Conservation (phyloP, 768 basidiomycete species). For the Hemileccinum rubropunctum region DNA sequence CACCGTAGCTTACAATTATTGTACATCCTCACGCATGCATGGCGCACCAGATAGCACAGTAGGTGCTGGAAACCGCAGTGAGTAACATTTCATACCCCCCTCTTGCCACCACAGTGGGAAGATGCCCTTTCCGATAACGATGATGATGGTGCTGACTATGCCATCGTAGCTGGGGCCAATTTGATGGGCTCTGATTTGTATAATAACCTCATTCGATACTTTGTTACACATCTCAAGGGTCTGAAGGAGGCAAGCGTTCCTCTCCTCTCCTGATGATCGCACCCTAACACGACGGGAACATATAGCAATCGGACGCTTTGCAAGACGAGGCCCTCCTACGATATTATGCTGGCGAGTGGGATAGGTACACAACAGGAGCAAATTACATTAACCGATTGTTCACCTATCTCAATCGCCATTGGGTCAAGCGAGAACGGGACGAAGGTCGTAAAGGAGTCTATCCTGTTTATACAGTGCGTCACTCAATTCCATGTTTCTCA, state of each 20-base stretch:
- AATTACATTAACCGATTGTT: conserved; percentile 97
- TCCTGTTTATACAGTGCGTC: conserved; percentile 88
- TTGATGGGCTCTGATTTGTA: conserved; percentile 98
- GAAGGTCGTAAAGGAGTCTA: conserved; percentile 95
- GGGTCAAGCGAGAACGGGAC: conserved; percentile 98
- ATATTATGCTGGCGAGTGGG: conserved; percentile 94
- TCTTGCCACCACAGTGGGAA: conserved; percentile 18
- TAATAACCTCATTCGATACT: conserved; percentile 90
- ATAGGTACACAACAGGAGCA: conserved; percentile 93
- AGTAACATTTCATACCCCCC: conserved; percentile 28
- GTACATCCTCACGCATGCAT: conserved; percentile 84
- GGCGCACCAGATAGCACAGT: conserved; percentile 38
- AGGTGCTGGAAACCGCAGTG: conserved; percentile 52
- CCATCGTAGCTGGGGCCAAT: conserved; percentile 74
- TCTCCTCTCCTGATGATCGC: conserved; percentile 18
- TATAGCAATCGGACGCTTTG: conserved; percentile 71
- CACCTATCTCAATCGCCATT: conserved; percentile 97
- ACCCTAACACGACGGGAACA: conserved; percentile 12
- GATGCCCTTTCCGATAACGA: conserved; percentile 24
- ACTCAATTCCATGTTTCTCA: neutral
- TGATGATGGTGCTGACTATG: conserved; percentile 16
- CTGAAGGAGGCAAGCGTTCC: conserved; percentile 53
- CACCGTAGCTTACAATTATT: conserved; percentile 97
- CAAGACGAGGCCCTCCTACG: conserved; percentile 86
- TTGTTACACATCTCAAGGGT: conserved; percentile 73